Conservation (phyloP, 73 alveolate species). For the Blepharisma japonicum region DNA sequence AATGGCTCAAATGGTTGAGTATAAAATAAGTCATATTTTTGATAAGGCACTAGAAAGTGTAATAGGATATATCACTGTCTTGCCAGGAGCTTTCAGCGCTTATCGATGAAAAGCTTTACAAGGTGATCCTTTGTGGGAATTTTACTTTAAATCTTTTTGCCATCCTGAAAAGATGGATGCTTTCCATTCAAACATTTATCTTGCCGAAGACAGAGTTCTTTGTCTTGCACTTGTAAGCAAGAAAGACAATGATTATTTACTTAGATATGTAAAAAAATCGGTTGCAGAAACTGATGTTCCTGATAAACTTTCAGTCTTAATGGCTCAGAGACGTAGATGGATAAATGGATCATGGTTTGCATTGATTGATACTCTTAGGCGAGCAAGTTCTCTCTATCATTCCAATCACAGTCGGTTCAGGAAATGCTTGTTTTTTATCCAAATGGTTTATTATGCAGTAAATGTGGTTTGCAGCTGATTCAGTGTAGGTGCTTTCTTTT, state of each 20-base stretch:
- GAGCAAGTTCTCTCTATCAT: background rate
- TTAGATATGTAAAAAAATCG: slow-evolving; percentile 53
- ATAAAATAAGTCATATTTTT: slow-evolving; percentile 45
- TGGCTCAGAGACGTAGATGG: slow-evolving; percentile 64
- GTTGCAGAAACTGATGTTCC: slow-evolving; percentile 63
- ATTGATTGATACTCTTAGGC: background rate
- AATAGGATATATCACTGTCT: slow-evolving; percentile 50
- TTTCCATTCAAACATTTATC: slow-evolving; percentile 48
- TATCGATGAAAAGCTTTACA: slow-evolving; percentile 48
- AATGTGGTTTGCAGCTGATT: slow-evolving; percentile 3
- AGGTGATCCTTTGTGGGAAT: slow-evolving; percentile 28
- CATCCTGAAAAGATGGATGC: slow-evolving; percentile 31
- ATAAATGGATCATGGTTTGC: slow-evolving; percentile 70
- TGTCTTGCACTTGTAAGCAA: slow-evolving; percentile 45
- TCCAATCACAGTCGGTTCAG: slow-evolving; percentile 12
- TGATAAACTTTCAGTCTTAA: slow-evolving; percentile 34
- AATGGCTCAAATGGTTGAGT: slow-evolving; percentile 29
- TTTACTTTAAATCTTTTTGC: slow-evolving; percentile 23
- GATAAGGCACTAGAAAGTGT: slow-evolving; percentile 52
- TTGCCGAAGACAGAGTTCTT: slow-evolving; percentile 74
- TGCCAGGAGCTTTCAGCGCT: slow-evolving; percentile 60
- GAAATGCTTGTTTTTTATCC: background rate
- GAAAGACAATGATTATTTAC: background rate
- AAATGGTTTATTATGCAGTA: slow-evolving; percentile 7
- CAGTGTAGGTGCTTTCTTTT: slow-evolving; percentile 13